Conservation (phyloP, 78 protist species). For the Capsaspora owczarzaki region DNA sequence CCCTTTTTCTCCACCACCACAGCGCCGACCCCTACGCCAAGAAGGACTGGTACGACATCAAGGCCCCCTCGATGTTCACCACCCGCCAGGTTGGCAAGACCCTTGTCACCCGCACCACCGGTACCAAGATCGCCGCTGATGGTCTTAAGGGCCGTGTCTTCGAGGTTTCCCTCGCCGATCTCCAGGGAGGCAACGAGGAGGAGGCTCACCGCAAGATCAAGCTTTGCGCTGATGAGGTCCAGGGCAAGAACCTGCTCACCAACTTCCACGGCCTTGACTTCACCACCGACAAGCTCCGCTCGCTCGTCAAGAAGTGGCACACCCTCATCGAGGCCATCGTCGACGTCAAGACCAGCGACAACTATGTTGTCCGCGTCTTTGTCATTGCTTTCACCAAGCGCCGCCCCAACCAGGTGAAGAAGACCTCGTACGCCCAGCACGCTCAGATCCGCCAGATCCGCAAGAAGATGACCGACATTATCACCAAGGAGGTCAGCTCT, state of each 20-base stretch:
- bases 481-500: conserved; percentile 64
- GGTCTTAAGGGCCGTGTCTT: conserved; percentile 91
- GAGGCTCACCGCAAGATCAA: conserved; percentile 87
- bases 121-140: conserved; percentile 84
- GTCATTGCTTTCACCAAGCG: conserved; percentile 93
- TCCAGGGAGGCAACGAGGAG: conserved; percentile 76
- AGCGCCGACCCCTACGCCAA: conserved; percentile 88
- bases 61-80: conserved; percentile 88
- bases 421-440: conserved; percentile 89
- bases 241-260: conserved; percentile 80
- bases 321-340: conserved; percentile 86
- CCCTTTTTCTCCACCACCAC: not conserved
- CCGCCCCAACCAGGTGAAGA: conserved; percentile 54
- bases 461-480: conserved; percentile 85
- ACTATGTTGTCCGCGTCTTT: conserved; percentile 87
- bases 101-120: conserved; percentile 85
- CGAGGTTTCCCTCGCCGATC: conserved; percentile 93
- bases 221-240: conserved; percentile 89
- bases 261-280: conserved; percentile 96
- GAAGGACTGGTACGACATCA: conserved; percentile 97
- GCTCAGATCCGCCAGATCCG: conserved; percentile 85
- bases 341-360: conserved; percentile 85
- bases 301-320: conserved; percentile 91
- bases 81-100: conserved; percentile 86
- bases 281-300: conserved; percentile 96